A percentile compares a stretch with the other conserved stretches of the same genome.
phyloP scores from a whole-genome alignment of 805 yeast species.

The Wickerhamiella siamensis region DNA sequence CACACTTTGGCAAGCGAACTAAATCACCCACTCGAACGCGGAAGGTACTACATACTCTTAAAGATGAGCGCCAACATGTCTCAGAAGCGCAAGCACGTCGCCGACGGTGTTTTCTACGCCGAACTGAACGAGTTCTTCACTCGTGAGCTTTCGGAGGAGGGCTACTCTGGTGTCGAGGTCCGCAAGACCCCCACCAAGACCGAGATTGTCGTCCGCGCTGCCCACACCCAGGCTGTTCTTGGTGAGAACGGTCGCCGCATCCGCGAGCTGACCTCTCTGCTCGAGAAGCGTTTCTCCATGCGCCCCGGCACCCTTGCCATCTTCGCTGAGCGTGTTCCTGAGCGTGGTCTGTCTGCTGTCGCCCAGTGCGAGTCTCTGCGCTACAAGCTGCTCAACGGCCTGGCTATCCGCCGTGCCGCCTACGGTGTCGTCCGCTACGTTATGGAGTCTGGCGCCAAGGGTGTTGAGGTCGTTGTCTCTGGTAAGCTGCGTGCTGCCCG shows the following conservation, averaged over 20 bases:
- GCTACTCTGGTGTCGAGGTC: slow-evolving; percentile 99
- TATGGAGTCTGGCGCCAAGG: slow-evolving; percentile 99
- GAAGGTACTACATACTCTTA: no score
- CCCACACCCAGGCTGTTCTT: slow-evolving; percentile 95
- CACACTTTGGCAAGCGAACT: no score
- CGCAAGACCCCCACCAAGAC: slow-evolving; percentile 96
- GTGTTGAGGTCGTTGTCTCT: slow-evolving; percentile 99
- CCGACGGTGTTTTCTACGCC: slow-evolving; percentile 99
- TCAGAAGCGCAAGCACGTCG: slow-evolving; percentile 98
- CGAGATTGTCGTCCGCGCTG: slow-evolving; percentile 96
- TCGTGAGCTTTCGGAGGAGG: slow-evolving; percentile 99
- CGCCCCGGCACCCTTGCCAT: slow-evolving; percentile 84
- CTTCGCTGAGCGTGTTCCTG: slow-evolving; percentile 98
- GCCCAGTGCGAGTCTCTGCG: slow-evolving; percentile 99
- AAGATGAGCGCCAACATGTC: slow-evolving; percentile 41
- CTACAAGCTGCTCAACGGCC: slow-evolving; percentile 95
- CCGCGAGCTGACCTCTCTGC: slow-evolving; percentile 93
- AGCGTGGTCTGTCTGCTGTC: slow-evolving; percentile 98
- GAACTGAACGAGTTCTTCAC: slow-evolving; percentile 99
- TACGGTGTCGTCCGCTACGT: slow-evolving; percentile 99
- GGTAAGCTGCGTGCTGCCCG: slow-evolving; percentile 99
- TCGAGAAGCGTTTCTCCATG: slow-evolving; percentile 97
- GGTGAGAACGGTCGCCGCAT: slow-evolving; percentile 99
- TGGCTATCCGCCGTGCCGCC: slow-evolving; percentile 99
- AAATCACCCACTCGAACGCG: no score